Evolutionary conservation across 208 protist genomes (phyloP).

Genomic region (Trypanosoma caninum): DNA sequence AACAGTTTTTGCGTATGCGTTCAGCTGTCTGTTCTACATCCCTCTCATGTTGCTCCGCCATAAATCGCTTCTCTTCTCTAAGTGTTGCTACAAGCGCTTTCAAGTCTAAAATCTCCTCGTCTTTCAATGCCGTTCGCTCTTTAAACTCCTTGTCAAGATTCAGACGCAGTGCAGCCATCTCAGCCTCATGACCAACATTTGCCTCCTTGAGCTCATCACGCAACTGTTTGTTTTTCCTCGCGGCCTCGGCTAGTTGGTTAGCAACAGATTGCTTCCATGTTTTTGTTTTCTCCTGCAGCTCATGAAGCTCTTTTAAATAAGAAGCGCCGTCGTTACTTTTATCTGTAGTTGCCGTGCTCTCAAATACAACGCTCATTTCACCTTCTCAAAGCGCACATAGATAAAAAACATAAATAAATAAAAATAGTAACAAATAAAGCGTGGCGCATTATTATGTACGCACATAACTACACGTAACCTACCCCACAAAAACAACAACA

Average conservation of each 20-base stretch:
- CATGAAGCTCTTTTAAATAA: slow-evolving; percentile 34
- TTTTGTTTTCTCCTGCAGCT: slow-evolving; percentile 45
- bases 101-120: slow-evolving; percentile 48
- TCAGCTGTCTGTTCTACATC: slow-evolving; percentile 26
- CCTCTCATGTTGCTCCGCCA: slow-evolving; percentile 39
- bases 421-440: too few species aligned
- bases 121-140: slow-evolving; percentile 53
- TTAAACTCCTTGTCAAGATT: slow-evolving; percentile 67
- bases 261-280: slow-evolving; percentile 62
- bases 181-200: slow-evolving; percentile 25
- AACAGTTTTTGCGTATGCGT: slow-evolving; percentile 26
- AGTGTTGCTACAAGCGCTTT: slow-evolving; percentile 26
- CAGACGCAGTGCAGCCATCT: slow-evolving; percentile 41
- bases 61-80: slow-evolving; percentile 38
- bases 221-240: slow-evolving; percentile 66
- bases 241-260: slow-evolving; percentile 53
- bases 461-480: too few species aligned
- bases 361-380: slow-evolving; percentile 8
- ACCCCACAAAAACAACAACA: too few species aligned
- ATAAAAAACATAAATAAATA: too few species aligned
- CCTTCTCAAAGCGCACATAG: too few species aligned
- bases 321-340: background rate
- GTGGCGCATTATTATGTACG: too few species aligned
- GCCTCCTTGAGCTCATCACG: slow-evolving; percentile 51
- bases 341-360: background rate